Evolutionary conservation across 139 green algal genomes (phyloP).

Genomic region (Ettlia oleoabundans): DNA sequence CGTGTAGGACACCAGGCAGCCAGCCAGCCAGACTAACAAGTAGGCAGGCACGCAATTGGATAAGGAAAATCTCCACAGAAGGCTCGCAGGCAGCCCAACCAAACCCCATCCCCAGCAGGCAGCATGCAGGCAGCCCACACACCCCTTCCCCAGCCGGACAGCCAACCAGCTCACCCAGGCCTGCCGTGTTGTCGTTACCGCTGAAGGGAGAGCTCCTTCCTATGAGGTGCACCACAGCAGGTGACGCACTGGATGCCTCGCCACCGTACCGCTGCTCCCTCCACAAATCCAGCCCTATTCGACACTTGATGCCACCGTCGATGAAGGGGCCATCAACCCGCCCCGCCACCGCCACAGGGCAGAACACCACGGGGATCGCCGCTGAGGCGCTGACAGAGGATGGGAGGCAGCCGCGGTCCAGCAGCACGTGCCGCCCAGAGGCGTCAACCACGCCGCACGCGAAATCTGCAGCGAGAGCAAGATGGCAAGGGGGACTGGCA

Average conservation of each 20-base stretch:
- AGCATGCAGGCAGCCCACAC: background rate
- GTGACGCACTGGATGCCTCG: conserved; percentile 34
- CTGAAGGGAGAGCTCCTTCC: conserved; percentile 77
- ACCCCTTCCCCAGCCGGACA: background rate
- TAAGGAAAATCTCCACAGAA: too few relatives aligned
- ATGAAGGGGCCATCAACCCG: conserved; percentile 60
- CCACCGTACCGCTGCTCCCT: conserved; percentile 44
- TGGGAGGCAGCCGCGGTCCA: conserved; percentile 81
- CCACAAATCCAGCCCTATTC: conserved; percentile 81
- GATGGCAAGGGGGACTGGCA: too few relatives aligned
- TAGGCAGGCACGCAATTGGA: too few relatives aligned
- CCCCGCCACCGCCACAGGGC: conserved; percentile 74
- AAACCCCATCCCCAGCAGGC: too few relatives aligned
- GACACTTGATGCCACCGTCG: conserved; percentile 86
- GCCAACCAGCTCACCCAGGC: conserved; percentile 10
- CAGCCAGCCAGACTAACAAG: too few relatives aligned
- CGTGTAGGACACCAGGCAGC: too few relatives aligned
- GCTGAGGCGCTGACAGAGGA: conserved; percentile 87
- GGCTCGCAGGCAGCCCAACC: too few relatives aligned
- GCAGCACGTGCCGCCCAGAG: conserved; percentile 68
- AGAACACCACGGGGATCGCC: conserved; percentile 88
- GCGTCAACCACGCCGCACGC: conserved; percentile 70
- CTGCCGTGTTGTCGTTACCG: conserved; percentile 71
- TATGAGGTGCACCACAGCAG: conserved; percentile 88
- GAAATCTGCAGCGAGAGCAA: conserved; percentile 58